Conservation (phyloP, 2,329 filamentous ascomycete species). For the Cordyceps cicadae region DNA sequence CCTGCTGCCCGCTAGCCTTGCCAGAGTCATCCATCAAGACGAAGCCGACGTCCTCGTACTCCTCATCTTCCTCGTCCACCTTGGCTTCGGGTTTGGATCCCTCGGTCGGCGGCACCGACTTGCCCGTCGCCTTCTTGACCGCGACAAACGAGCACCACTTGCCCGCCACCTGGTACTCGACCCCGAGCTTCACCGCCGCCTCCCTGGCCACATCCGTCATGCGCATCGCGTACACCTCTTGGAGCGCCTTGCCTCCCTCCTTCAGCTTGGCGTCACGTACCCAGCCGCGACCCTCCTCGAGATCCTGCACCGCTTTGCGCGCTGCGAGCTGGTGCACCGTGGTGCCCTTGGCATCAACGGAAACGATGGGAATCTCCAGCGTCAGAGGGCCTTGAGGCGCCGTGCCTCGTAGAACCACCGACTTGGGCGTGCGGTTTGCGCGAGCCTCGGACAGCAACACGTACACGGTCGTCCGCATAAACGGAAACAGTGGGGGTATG, state of each 20-base stretch:
- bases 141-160: slow-evolving; percentile 70
- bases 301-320: slow-evolving; percentile 57
- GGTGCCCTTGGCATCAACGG: slow-evolving; percentile 34
- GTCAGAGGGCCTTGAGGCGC: slow-evolving; percentile 50
- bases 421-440: slow-evolving; percentile 32
- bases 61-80: not conserved
- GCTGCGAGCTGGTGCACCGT: slow-evolving; percentile 65
- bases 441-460: slow-evolving; percentile 51
- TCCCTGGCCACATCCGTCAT: slow-evolving; percentile 54
- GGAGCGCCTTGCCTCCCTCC: slow-evolving; percentile 33
- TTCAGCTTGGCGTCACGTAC: slow-evolving; percentile 41
- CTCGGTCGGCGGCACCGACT: not conserved
- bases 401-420: slow-evolving; percentile 50
- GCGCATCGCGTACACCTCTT: slow-evolving; percentile 37
- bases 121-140: slow-evolving; percentile 23
- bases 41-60: not conserved
- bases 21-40: not conserved
- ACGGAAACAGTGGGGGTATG: slow-evolving; percentile 59
- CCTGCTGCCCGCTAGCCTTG: not conserved
- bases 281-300: slow-evolving; percentile 65
- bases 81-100: not conserved
- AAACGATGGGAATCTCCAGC: slow-evolving; percentile 54
- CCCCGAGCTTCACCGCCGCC: slow-evolving; percentile 58
- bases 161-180: slow-evolving; percentile 57
- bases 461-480: slow-evolving; percentile 57